Percentiles rank a stretch among this genome's conserved stretches.
These are phyloP conservation scores for Apophysomyces elegans DNA, from an alignment of 371 early-diverging fungal genomes.

Conservation along the genomic window DNA sequence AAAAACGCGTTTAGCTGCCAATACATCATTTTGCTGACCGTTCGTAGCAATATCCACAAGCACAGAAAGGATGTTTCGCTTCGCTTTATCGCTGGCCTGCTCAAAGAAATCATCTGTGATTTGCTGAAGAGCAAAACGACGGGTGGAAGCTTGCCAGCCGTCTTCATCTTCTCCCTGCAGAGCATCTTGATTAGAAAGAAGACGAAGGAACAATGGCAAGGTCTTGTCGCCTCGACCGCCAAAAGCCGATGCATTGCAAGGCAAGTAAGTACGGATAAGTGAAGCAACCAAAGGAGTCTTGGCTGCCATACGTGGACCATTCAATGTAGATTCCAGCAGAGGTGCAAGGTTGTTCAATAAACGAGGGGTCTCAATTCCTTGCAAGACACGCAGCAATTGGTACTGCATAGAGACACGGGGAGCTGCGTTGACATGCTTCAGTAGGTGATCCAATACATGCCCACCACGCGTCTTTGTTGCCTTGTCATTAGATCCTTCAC, in stretches of 20 bases:
- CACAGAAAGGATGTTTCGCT: slow-evolving; percentile 58
- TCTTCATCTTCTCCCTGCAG: slow-evolving; percentile 54
- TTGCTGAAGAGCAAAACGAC: slow-evolving; percentile 60
- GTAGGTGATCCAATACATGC: slow-evolving; percentile 63
- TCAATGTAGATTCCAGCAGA: slow-evolving; percentile 55
- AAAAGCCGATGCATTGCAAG: slow-evolving; percentile 52
- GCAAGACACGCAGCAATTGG: slow-evolving; percentile 59
- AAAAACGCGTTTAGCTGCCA: slow-evolving; percentile 63
- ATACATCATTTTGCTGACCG: slow-evolving; percentile 63
- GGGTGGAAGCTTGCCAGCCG: slow-evolving; percentile 60
- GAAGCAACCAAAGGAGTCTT: slow-evolving; percentile 49
- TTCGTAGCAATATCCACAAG: slow-evolving; percentile 72
- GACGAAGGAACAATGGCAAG: slow-evolving; percentile 51
- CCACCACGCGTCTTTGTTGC: slow-evolving; percentile 32
- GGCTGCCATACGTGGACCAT: slow-evolving; percentile 32
- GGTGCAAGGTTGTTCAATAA: slow-evolving; percentile 71
- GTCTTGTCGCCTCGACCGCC: slow-evolving; percentile 56
- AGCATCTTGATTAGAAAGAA: slow-evolving; percentile 42
- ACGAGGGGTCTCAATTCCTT: slow-evolving; percentile 55
- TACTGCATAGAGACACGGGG: slow-evolving; percentile 49
- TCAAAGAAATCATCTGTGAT: slow-evolving; percentile 63
- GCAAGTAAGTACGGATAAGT: slow-evolving; percentile 68
- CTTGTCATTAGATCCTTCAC: slow-evolving; percentile 33
- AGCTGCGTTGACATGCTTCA: slow-evolving; percentile 69
- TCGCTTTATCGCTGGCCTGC: slow-evolving; percentile 47